phyloP scores from a whole-genome alignment of 1,284 basidiomycete genomes.

The Polyporus tsugae region DNA sequence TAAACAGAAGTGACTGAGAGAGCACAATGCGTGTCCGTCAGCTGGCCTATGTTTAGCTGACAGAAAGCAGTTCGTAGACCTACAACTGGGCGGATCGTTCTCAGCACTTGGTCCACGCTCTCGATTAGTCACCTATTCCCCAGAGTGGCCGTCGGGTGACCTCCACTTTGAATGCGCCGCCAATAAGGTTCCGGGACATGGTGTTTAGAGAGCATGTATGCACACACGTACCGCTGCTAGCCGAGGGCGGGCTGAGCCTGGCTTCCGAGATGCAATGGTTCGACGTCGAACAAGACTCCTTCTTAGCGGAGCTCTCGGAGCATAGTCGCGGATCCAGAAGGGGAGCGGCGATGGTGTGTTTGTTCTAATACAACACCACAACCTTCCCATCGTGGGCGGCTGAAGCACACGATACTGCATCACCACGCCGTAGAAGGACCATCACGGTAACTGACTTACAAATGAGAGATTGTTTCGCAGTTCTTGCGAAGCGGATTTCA shows the following conservation, averaged over 20 bases:
- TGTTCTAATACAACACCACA: neutral
- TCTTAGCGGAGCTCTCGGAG: neutral
- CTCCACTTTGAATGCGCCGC: neutral
- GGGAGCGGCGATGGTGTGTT: neutral
- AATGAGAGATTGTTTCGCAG: neutral
- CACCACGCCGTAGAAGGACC: neutral
- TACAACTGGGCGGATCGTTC: slow-evolving; percentile 7
- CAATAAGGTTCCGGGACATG: neutral
- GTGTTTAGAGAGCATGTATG: neutral
- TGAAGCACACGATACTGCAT: neutral
- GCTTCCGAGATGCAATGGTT: no score
- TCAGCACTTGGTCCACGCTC: neutral
- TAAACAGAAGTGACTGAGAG: neutral
- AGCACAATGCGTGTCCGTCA: neutral
- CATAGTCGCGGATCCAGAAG: neutral
- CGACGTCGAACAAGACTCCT: neutral
- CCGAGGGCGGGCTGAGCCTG: neutral
- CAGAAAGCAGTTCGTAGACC: neutral
- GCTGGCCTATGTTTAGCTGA: slow-evolving; percentile 4
- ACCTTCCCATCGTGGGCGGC: neutral
- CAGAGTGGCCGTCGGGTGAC: neutral
- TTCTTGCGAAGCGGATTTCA: neutral
- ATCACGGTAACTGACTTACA: neutral
- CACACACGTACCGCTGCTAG: neutral
- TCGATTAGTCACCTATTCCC: neutral